Base-by-base conservation (phyloP, 225 moss, liverwort and hornwort genomes). In the Pseudisothecium myosuroides region DNA sequence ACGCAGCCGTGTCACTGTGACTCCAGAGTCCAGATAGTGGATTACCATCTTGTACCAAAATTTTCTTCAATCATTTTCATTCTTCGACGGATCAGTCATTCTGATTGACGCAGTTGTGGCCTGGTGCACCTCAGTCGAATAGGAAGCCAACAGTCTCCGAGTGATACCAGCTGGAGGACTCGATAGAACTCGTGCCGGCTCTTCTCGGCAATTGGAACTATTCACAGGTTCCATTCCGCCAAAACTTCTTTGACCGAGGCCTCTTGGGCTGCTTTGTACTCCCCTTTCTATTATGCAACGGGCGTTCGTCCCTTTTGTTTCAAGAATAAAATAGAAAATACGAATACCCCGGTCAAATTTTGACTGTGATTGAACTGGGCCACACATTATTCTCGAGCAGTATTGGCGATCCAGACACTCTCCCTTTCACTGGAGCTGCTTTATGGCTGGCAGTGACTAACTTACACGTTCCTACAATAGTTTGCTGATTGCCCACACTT, bases 11-110 rank as follows among this genome's bases (percentile, higher is more conserved):
- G 88, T 84, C 79, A 81, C 90, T 85, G 89, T 49, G 91, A 87
- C 89, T 90, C 89, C 77, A 83, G 85, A 91, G 82, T 91, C 92
- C 85, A 89, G 89, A 89, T 88, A 89, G 91, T 88, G 90, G 91
- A 90, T 91, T 84, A 86, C 89, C 89, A 89, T 93, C 93, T 92
- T 94, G 94, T 94, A 94, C 93, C 88, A 94, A 93, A 93, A 89
- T 90, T 91, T 89, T 93, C 88, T 93, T 90, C 32, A 85, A 90
- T 83, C 88, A 93, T 90, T 93, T 79, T 88, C 80, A 93, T 91
- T 93, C 91, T 88, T 91, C 91, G 62, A 75, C 66, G 64, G 73
- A 28, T 75, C 66, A 82, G 83, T 76, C 88, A 65, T 75, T 67
- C 21, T 76, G 55, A 73, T 47, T 72, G 63, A 45, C 22, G 47